Evolutionary conservation across 768 basidiomycete genomes (phyloP), one percentile per base, ranked within the genome.

Genomic region (Pleurotus djamor): DNA sequence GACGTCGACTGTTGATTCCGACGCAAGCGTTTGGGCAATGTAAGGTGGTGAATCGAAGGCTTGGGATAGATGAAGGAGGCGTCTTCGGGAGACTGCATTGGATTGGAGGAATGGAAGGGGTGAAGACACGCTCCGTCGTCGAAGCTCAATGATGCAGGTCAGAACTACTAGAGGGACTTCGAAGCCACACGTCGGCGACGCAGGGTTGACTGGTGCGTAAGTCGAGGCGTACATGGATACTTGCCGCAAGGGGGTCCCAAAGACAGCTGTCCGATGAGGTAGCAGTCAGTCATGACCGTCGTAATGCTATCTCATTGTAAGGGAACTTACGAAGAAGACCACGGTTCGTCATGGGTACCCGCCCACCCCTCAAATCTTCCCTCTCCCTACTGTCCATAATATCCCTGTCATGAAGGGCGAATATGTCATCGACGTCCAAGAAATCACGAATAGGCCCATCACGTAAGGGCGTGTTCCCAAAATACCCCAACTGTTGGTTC

Each of bases 1-100:
- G 17, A 80, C 68, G 60, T 80, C 75, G 35, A 71, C 63, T 3
- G 72, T 74, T 1, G 77, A 72, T 59, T 76, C 72, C 16, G 72
- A 67, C 48, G 37, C 10, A 17, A 56, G 12, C 37, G 54, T 36
- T 14, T 36, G 41, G 12, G 54, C 3, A 0, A 37, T 43, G 1
- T 56, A 56, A 12, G 54, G 54, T n/a, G 54, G 28, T 1, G 41
- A 56, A 14, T 56, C 54, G 38, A 56, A 56, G 0, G 41, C 4
- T n/a, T 56, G 54, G 17, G 37, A 56, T 10, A 56, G 37, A 21
- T 17, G 41, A 14, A 56, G 54, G 21, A 56, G 36, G 3, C 54
- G 54, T 37, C 38, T 38, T n/a, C 54, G 16, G 0, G 54, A 56
- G 3, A 41, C 28, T 12, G 54, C 21, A 12, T 56, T 56, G 16